phyloP scores from a whole-genome alignment of 2,329 filamentous ascomycete genomes.

The Claviceps sp. region DNA sequence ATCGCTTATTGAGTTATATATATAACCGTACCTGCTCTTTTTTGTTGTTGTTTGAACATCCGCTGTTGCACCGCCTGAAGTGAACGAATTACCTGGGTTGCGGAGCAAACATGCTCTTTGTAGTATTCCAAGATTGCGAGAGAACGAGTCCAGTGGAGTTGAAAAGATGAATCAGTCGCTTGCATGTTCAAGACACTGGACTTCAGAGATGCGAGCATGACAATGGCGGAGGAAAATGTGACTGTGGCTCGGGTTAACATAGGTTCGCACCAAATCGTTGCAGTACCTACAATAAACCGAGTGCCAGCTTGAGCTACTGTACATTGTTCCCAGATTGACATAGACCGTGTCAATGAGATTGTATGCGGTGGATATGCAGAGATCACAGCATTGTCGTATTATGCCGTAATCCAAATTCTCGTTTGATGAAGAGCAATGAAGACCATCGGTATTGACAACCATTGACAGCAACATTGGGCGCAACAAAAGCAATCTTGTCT shows the following conservation, averaged over 20 bases:
- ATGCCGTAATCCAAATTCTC: not conserved
- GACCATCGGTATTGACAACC: not conserved
- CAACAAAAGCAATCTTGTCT: conserved; percentile 1
- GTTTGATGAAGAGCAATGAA: not conserved
- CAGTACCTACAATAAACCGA: conserved; percentile 1
- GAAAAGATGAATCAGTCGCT: not conserved
- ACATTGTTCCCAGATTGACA: not conserved
- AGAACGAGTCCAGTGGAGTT: not conserved
- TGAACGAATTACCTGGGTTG: not conserved
- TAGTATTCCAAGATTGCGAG: not conserved
- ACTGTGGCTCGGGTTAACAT: not conserved
- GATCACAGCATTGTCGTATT: conserved; percentile 1
- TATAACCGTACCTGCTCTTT: not conserved
- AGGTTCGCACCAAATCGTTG: not conserved
- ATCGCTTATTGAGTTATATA: too few relatives aligned
- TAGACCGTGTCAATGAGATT: conserved; percentile 1
- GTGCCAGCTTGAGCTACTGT: conserved; percentile 3
- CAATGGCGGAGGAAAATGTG: conserved; percentile 1
- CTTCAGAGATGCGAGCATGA: conserved; percentile 1
- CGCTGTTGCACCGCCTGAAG: conserved; percentile 1
- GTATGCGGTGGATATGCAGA: conserved; percentile 1
- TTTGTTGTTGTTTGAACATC: not conserved
- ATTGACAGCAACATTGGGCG: not conserved
- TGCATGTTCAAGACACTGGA: not conserved
- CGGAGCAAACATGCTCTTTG: not conserved